Conservation (phyloP, 257 asterid species). For the Verbascum thapsus region DNA sequence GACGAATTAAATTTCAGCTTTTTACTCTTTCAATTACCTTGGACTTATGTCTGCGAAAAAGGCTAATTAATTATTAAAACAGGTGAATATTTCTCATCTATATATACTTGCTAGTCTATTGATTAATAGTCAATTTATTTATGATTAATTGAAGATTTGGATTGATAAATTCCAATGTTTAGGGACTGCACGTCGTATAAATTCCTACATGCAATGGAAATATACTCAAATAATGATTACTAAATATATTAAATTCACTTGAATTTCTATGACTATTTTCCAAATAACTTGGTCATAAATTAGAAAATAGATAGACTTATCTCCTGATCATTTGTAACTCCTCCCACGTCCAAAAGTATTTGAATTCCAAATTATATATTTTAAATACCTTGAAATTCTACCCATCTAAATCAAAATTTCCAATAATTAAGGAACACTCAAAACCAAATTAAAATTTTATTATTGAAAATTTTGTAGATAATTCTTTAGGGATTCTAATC, state of each 20-base stretch:
- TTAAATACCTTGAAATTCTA: neutral
- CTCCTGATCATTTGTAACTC: too few relatives aligned
- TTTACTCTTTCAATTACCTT: neutral
- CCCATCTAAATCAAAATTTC: neutral
- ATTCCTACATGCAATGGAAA: too few relatives aligned
- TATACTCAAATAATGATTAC: too few relatives aligned
- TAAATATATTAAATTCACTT: too few relatives aligned
- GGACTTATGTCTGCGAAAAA: neutral
- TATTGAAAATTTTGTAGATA: too few relatives aligned
- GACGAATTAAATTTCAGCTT: too few relatives aligned
- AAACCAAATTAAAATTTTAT: too few relatives aligned
- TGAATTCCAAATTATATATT: neutral
- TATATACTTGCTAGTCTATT: neutral
- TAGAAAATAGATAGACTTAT: too few relatives aligned
- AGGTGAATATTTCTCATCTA: neutral
- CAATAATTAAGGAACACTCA: neutral
- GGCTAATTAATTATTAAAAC: neutral
- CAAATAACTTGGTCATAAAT: neutral
- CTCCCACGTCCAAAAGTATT: neutral
- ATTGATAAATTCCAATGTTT: constrained; percentile 2
- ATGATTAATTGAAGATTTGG: neutral
- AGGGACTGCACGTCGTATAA: neutral
- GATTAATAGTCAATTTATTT: neutral
- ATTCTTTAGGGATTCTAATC: too few relatives aligned
- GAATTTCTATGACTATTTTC: neutral